Evolutionary conservation across 306 rosid genomes (phyloP).

Genomic region (Castanopsis chinensis): DNA sequence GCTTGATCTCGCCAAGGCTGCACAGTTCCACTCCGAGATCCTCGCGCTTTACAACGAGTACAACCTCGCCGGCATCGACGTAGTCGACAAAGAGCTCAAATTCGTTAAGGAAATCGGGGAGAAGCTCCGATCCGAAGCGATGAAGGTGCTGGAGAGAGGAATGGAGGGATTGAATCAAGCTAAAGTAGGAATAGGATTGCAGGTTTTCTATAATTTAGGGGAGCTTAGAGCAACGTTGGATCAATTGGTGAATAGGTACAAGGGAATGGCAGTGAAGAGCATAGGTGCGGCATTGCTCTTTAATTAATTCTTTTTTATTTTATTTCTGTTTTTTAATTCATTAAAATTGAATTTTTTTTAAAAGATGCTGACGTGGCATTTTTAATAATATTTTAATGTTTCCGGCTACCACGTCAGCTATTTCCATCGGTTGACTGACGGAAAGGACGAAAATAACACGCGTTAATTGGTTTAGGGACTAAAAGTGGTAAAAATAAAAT

Average conservation of each 20-base stretch:
- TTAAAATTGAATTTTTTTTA: too few species aligned
- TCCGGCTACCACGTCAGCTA: too few species aligned
- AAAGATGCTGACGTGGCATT: too few species aligned
- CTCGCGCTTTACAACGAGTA: conserved; percentile 64
- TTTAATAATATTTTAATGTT: too few species aligned
- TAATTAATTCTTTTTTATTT: too few species aligned
- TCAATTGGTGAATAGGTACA: conserved; percentile 68
- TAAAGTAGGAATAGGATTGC: conserved; percentile 91
- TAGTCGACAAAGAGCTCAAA: conserved; percentile 67
- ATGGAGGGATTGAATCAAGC: conserved; percentile 98
- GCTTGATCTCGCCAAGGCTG: conserved; percentile 90
- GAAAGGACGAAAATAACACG: too few species aligned
- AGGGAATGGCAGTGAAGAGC: conserved; percentile 74
- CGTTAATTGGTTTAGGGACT: too few species aligned
- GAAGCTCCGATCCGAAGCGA: conserved; percentile 67
- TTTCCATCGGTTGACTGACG: too few species aligned
- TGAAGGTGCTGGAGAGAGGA: conserved; percentile 79
- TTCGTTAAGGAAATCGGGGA: conserved; percentile 83
- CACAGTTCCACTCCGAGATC: conserved; percentile 84
- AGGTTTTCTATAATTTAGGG: conserved; percentile 91
- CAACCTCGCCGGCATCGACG: conserved; percentile 69
- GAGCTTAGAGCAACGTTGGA: conserved; percentile 77
- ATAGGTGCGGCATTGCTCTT: conserved; percentile 65
- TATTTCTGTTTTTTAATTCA: too few species aligned
- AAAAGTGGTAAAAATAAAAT: too few species aligned